Conservation (phyloP, 2,329 filamentous ascomycete species). For the Plenodomus biglobosus region DNA sequence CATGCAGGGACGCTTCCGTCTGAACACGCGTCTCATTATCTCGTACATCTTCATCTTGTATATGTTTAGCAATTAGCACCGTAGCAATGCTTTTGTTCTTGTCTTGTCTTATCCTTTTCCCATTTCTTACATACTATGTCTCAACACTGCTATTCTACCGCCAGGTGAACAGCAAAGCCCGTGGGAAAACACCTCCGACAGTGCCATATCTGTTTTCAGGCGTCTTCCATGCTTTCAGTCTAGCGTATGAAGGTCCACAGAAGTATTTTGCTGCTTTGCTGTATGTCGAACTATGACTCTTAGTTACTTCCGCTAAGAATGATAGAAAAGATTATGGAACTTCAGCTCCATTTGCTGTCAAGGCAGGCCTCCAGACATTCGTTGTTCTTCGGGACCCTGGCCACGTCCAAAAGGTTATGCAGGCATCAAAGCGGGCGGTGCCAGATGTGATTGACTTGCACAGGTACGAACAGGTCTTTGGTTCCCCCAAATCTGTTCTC, state of each 20-base stretch:
- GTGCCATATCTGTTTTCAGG: conserved; percentile 28
- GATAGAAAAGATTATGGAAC: conserved; percentile 27
- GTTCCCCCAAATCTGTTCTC: conserved; percentile 7
- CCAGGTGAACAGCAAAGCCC: conserved; percentile 11
- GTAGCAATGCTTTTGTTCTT: neutral
- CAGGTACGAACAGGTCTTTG: conserved; percentile 18
- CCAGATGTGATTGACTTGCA: conserved; percentile 2
- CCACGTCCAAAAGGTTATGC: conserved; percentile 21
- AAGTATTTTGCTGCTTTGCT: conserved; percentile 29
- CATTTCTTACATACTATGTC: conserved; percentile 27
- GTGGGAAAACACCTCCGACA: conserved; percentile 20
- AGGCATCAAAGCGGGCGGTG: conserved; percentile 13
- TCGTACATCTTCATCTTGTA: neutral
- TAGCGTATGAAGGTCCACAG: conserved; percentile 22
- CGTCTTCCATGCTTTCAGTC: conserved; percentile 21
- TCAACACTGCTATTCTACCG: conserved; percentile 22
- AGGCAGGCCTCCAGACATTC: conserved; percentile 20
- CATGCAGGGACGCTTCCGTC: neutral
- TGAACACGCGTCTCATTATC: neutral
- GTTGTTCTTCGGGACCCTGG: conserved; percentile 24
- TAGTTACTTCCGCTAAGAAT: conserved; percentile 2
- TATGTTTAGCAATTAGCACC: neutral
- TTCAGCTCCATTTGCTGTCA: conserved; percentile 27
- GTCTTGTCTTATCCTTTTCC: conserved; percentile 2
- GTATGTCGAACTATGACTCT: conserved; percentile 11